A percentile compares a stretch with the other conserved stretches of the same genome.
These are phyloP conservation scores for Fragaria nilgerrensis DNA, from an alignment of 306 rosid species.

Conservation along the genomic window DNA sequence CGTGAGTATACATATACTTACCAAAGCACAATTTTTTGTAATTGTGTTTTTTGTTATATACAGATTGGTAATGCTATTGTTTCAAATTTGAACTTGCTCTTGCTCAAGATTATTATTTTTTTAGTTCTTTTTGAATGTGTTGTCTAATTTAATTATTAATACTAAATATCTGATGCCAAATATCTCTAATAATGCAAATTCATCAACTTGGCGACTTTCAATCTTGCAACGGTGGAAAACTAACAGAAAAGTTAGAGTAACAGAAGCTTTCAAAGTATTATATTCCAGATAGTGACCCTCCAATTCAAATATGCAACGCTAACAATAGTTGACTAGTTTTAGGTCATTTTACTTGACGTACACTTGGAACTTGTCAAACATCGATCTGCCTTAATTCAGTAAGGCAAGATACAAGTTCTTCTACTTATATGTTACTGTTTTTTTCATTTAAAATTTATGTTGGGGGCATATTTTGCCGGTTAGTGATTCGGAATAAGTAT, in stretches of 20 bases:
- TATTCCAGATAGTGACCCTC: neutral
- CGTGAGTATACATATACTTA: neutral
- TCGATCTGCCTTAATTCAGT: neutral
- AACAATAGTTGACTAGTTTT: neutral
- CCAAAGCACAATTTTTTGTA: conserved; percentile 7
- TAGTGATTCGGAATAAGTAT: neutral
- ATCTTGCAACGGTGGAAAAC: neutral
- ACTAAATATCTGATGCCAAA: neutral
- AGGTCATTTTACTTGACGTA: too few species aligned
- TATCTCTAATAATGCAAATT: neutral
- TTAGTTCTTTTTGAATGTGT: neutral
- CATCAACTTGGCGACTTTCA: neutral
- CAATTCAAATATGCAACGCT: neutral
- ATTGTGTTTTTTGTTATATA: conserved; percentile 12
- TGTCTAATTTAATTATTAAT: neutral
- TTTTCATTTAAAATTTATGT: neutral
- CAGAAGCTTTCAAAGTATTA: neutral
- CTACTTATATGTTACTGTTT: neutral
- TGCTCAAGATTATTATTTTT: neutral
- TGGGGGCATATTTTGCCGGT: neutral
- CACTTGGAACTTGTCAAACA: neutral
- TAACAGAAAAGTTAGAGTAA: neutral
- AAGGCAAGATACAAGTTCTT: neutral
- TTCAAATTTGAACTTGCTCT: neutral
- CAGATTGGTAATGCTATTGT: neutral